Conservation (phyloP, 2,329 filamentous ascomycete species). For the Fusarium brevicatenulatum region DNA sequence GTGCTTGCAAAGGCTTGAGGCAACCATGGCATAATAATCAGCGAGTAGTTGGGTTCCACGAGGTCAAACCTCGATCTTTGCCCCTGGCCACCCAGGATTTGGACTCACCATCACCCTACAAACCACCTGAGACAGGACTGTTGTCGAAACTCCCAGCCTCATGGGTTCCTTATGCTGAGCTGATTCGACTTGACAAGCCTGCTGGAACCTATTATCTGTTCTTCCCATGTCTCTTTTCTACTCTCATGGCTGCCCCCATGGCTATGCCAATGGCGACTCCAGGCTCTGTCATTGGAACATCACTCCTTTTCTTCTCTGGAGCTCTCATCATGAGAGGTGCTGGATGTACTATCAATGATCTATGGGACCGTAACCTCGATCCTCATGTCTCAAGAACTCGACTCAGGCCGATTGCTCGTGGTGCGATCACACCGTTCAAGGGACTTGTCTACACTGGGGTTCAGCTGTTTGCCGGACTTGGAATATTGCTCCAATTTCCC, state of each 20-base stretch:
- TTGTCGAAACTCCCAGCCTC: constrained; percentile 74
- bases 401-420: constrained; percentile 81
- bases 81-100: constrained; percentile 26
- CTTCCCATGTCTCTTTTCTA: constrained; percentile 87
- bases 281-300: constrained; percentile 70
- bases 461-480: constrained; percentile 79
- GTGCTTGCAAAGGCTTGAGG: not conserved
- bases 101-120: constrained; percentile 58
- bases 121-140: constrained; percentile 76
- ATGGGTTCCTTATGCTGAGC: constrained; percentile 83
- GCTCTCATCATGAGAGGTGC: constrained; percentile 88
- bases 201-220: constrained; percentile 86
- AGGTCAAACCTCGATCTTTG: constrained; percentile 31
- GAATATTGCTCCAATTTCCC: constrained; percentile 80
- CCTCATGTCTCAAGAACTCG: constrained; percentile 80
- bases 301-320: constrained; percentile 77
- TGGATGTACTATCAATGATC: constrained; percentile 89
- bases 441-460: constrained; percentile 78
- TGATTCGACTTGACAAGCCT: constrained; percentile 84
- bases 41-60: constrained; percentile 40
- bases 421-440: constrained; percentile 77
- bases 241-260: constrained; percentile 80
- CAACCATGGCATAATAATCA: constrained; percentile 27
- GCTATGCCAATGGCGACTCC: constrained; percentile 69
- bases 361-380: constrained; percentile 90